These are phyloP conservation scores for Penicillium glabrum DNA, from an alignment of 2,329 filamentous ascomycete species.

Conservation along the genomic window DNA sequence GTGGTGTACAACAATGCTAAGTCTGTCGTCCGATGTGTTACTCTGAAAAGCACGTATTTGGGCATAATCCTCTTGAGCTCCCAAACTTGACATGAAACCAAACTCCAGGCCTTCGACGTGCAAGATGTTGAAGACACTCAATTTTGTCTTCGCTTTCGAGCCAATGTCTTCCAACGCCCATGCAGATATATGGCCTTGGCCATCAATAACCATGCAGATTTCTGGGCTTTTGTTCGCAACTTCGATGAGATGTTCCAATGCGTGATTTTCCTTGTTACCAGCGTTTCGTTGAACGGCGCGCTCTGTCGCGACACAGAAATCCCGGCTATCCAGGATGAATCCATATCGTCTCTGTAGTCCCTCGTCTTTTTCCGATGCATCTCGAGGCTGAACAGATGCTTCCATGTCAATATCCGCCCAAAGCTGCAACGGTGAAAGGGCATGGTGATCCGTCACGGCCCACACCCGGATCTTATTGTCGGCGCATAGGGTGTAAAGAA, in stretches of 20 bases:
- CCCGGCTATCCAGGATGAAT: conserved; percentile 78
- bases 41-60: conserved; percentile 75
- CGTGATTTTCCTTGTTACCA: conserved; percentile 63
- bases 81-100: conserved; percentile 34
- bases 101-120: conserved; percentile 65
- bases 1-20: conserved; percentile 76
- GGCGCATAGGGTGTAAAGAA: conserved; percentile 83
- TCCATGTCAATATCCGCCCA: conserved; percentile 80
- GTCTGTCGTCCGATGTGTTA: conserved; percentile 57
- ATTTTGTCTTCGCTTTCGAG: conserved; percentile 63
- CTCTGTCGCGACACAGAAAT: conserved; percentile 77
- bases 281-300: conserved; percentile 66
- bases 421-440: conserved; percentile 70
- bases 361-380: conserved; percentile 39
- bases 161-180: conserved; percentile 90
- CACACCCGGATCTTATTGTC: conserved; percentile 82
- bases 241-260: conserved; percentile 80
- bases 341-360: conserved; percentile 59
- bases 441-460: conserved; percentile 72
- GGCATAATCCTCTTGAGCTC: conserved; percentile 55
- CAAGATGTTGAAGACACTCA: conserved; percentile 80
- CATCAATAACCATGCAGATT: conserved; percentile 81
- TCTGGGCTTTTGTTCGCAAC: conserved; percentile 84
- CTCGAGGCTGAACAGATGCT: conserved; percentile 64
- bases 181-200: conserved; percentile 80